Base-by-base conservation (phyloP, 1,284 basidiomycete species). In the Ceratorhiza oryzae-sativae region DNA sequence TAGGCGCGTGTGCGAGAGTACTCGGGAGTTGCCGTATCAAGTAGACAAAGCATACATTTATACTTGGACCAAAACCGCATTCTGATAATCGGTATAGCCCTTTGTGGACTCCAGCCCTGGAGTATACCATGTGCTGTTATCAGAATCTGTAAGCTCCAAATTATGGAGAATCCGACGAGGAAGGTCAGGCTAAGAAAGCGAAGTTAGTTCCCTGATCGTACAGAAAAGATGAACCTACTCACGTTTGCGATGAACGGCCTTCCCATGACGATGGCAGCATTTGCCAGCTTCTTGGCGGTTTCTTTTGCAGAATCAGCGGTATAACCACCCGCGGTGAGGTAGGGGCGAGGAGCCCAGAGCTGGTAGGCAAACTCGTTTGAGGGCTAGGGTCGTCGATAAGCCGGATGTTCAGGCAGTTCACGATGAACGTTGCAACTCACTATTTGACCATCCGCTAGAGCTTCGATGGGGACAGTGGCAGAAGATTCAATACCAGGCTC, bases 311-410 rank as follows among this genome's bases (percentile, higher is more conserved):
- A 36, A 3, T 20, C 18, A 8, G n/a, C 10, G 10, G 6, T 53
- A 45, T 53, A 65, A 13, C 85, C 86, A 27, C 86, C 86, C 0
- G 84, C 84, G 1, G 80, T 80, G 53, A 89, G 82, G 65, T 87
- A 83, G 1, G 79, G 79, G 67, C 15, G 77, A 76, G n/a, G 62
- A 32, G 53, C 18, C 73, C 74, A 75, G 41, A 72, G 51, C 18
- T 73, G 49, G 25, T 63, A 67, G 10, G 60, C 71, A 68, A 72
- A 76, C 30, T 53, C 76, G 42, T 72, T 77, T 0, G 75, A 63
- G 30, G 48, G n/a, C 62, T 65, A 53, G 25, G n/a, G 27, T 65
- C 1, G 53, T 48, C 61, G 34, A 5, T 51, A 6, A 2, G 23
- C 5, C 13, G 25, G 48, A 10, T 32, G 18, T 34, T 27, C 25